Evolutionary conservation across 345 rosid genomes (phyloP).

Genomic region (Eucalyptus shirleyi): DNA sequence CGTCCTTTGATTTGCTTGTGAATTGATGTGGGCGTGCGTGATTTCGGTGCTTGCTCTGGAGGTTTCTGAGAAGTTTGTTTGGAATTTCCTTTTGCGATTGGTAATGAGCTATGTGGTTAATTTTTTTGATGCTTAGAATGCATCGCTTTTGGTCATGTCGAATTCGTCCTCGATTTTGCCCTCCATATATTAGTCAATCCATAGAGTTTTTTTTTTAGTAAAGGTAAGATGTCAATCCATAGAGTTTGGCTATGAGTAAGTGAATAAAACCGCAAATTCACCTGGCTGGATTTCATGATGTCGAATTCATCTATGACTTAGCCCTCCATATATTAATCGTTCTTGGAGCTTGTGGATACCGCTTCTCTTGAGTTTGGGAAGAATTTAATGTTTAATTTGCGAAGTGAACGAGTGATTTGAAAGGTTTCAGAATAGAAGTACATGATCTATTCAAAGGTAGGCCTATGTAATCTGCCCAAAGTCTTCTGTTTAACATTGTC

Average conservation of each 20-base stretch:
- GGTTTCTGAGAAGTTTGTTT: not conserved
- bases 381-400: not conserved
- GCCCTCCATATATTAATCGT: not conserved
- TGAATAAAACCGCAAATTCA: not conserved
- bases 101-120: not conserved
- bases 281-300: not conserved
- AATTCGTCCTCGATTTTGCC: not conserved
- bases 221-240: not conserved
- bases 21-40: not conserved
- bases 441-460: not conserved
- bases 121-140: not conserved
- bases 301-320: not conserved
- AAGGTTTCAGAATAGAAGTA: not conserved
- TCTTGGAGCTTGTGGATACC: not conserved
- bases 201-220: not conserved
- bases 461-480: not conserved
- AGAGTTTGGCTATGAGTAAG: not conserved
- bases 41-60: not conserved
- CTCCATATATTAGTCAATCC: not conserved
- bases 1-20: not conserved
- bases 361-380: not conserved
- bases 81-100: not conserved
- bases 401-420: not conserved
- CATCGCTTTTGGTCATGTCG: not conserved
- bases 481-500: not conserved